These are phyloP conservation scores for Trichoderma lentiforme DNA, from an alignment of 2,329 filamentous ascomycete genomes.

Conservation along the genomic window DNA sequence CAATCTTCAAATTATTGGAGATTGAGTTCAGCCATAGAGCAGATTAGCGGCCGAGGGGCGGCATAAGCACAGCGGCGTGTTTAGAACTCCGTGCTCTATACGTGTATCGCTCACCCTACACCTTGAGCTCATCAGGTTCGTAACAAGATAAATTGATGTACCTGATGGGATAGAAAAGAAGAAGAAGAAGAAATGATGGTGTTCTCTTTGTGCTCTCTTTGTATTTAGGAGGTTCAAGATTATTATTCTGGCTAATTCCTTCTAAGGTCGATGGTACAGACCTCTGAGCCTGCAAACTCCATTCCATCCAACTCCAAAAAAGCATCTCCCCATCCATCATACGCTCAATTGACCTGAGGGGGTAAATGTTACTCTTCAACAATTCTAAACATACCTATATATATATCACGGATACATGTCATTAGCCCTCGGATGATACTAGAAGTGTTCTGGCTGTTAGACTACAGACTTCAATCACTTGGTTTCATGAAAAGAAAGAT, in stretches of 20 bases:
- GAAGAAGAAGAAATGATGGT: background rate
- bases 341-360: no score
- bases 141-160: background rate
- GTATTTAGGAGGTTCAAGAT: background rate
- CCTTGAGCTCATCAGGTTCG: background rate
- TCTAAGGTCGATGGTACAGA: background rate
- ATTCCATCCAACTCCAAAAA: background rate
- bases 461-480: background rate
- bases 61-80: background rate
- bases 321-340: background rate
- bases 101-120: background rate
- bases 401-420: no score
- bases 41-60: background rate
- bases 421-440: background rate
- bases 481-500: background rate
- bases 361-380: fast-evolving
- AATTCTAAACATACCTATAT: no score
- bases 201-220: background rate
- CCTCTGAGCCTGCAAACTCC: background rate
- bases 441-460: background rate
- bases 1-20: background rate
- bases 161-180: no score
- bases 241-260: fast-evolving
- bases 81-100: background rate
- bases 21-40: background rate